Evolutionary conservation across 345 rosid genomes (phyloP), one percentile per base, ranked within the genome.

Genomic region (Hirschfeldia incana): DNA sequence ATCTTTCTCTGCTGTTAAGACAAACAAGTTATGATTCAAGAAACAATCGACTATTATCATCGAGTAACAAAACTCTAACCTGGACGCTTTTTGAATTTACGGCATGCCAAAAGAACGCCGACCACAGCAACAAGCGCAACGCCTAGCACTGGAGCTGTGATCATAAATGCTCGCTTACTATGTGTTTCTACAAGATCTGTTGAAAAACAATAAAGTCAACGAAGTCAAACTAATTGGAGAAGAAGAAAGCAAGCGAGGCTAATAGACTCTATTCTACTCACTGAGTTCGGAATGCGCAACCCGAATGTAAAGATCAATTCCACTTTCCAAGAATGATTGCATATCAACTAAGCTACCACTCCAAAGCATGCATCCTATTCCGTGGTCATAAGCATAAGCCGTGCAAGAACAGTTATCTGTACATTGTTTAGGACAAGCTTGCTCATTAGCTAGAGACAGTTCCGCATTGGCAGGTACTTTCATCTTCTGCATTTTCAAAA

Each of bases 301-400:
- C 0, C 36, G 36, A 66, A 89, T 72, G 44, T 57, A 59, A 4
- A 85, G 87, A 76, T 85, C 83, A 68, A 21, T 32, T 3, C 91
- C 91, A 2, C 75, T 70, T 1, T 9, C 2, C 58, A 51, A 15
- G 6, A 3, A n/a, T 15, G 58, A 51, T 51, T 51, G 58, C 58
- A 51, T 42, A 65, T 90, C 90, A 62, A 82, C 60, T 57, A 88
- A 83, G 59, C 17, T 33, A 77, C 30, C 67, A 11, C 44, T 79
- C 94, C 94, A 87, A 21, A 71, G 36, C 87, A 84, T 77, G 51
- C 92, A 90, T 30, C 90, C 83, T 0, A 84, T 71, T 33, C 80
- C 87, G 12, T 36, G 33, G 15, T 82, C 74, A 80, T 70, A 84
- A 15, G 89, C 82, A 65, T 87, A 87, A 66, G 93, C 91, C 0